Evolutionary conservation across 495 filamentous ascomycete genomes (phyloP), one percentile per base, ranked within the genome.

Genomic region (Hypoxylon lienhwacheense): DNA sequence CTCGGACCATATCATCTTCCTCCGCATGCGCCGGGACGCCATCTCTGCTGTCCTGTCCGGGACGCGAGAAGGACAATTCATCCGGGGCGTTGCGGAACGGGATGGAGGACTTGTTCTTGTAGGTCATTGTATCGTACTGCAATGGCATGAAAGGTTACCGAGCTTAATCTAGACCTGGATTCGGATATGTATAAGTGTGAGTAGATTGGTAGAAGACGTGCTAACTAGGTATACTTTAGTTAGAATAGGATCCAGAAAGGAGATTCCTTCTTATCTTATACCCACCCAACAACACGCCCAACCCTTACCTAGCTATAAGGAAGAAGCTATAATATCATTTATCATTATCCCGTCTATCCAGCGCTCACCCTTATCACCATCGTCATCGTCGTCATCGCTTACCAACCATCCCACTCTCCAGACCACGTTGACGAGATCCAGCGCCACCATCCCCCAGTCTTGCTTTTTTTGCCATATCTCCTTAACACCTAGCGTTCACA

Each of bases 11-110:
- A n/a, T n/a, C n/a, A n/a, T n/a, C n/a, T n/a, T n/a, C 24, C 24
- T 26, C 8, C 24, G 72, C 71, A 26, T 78, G 66, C 4, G 84
- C 80, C 12, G 76, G 80, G n/a, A 83, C 21, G 12, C 12, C 67
- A 2, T 74, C 37, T 19, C 70, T 70, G 14, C 73, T 68, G 29
- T 77, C 68, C 39, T 24, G 31, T 6, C 40, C 41, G 31, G 54
- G 20, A n/a, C 44, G 48, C 3, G 64, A 57, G 20, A 66, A 48
- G 58, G 69, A 69, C 0, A 64, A 65, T 11, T 63, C 45, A 53
- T 73, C 68, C 35, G 66, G 58, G 55, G 66, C 57, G 1, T 59
- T 46, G 21, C n/a, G 36, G 36, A 17, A 36, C n/a, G 33, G 29
- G 1, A 19, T 11, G 14, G 68, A 65, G 0, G 55, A 53, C 0